Evolutionary conservation across 306 rosid genomes (phyloP), one percentile per base, ranked within the genome.

Genomic region (Trifolium pratense): DNA sequence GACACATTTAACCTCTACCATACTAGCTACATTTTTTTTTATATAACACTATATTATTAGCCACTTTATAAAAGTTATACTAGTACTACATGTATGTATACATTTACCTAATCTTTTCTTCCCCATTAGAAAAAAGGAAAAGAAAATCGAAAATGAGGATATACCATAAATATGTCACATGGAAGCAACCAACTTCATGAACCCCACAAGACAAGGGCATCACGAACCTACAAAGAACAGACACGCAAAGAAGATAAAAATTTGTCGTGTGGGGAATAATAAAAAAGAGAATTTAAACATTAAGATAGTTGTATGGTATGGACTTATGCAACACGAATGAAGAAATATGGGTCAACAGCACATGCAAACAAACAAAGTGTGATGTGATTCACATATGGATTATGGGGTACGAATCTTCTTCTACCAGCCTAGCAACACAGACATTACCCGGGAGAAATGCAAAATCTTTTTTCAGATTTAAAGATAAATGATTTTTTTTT

Each of bases 151-250:
- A 23, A 60, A 61, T 11, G 42, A 75, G 65, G 42, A 6, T 59
- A 59, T 59, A 71, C 5, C 62, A 69, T 46, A 42, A 62, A 69
- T 40, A 52, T 10, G 68, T 80, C 81, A 79, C 81, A 79, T 79
- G 84, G 77, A 61, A 73, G 65, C 73, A 71, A 70, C 43, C 16
- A 71, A 70, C 43, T 13, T 4, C 53, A 9, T 10, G 37, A 75
- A 37, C 57, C 80, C 80, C 74, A 70, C 78, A 46, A 75, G 70
- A 61, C 20, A 75, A 75, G 40, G 59, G 74, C 40, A 74, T 70
- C 77, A 53, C 63, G 21, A 75, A 62, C 55, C 51, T 25, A 58
- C 15, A 2, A 25, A 59, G 40, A 79, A 65, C 58, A n/a, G n/a
- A n/a, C n/a, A n/a, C n/a, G n/a, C n/a, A 66, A 25, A 61, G 65